Evolutionary conservation across 129 eudicot species (phyloP), one percentile per base, ranked within the genome.

Genomic region (Centrapalus pauciflorus): DNA sequence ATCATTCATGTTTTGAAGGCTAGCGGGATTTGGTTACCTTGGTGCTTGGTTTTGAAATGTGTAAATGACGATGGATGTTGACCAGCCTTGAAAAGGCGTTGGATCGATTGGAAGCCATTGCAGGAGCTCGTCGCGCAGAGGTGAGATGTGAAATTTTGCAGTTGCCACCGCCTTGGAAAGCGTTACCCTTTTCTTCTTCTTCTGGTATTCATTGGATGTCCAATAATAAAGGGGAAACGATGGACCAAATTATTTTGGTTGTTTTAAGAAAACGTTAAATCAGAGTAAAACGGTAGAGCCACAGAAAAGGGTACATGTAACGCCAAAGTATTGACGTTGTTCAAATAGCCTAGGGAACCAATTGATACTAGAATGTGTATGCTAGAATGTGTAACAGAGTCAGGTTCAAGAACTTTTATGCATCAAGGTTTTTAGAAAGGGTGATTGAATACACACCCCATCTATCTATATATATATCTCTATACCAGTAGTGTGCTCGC

Each of bases 21-120:
- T 10, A 29, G 58, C 38, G 61, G 17, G 32, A 24, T 9, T 23
- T 13, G 10, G 7, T 28, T 56, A 82, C 88, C 79, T 80, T 86
- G 40, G 78, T 45, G 52, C 56, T 62, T 45, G 78, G 51, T 70
- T 59, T 75, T 6, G 71, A 25, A 2, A 81, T 69, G 17, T 80
- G 77, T 29, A 86, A 80, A 64, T 86, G 94, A 25, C 77, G 80
- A 41, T 80, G 86, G 49, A 86, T 82, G 77, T 86, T 86, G 19
- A 54, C 76, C 1, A 86, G 48, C 74, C 94, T 71, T 25, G 89
- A 77, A 7, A 86, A 60, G 59, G 94, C 89, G 63, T 77, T 83
- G 8, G n/a, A n/a, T n/a, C n/a, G n/a, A n/a, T n/a, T n/a, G n/a
- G 83, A 78, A 5, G 86, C 81, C 89, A 84, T 84, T 76, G 69